phyloP scores from a whole-genome alignment of 129 eudicot species.

The Flaveria brownii region DNA sequence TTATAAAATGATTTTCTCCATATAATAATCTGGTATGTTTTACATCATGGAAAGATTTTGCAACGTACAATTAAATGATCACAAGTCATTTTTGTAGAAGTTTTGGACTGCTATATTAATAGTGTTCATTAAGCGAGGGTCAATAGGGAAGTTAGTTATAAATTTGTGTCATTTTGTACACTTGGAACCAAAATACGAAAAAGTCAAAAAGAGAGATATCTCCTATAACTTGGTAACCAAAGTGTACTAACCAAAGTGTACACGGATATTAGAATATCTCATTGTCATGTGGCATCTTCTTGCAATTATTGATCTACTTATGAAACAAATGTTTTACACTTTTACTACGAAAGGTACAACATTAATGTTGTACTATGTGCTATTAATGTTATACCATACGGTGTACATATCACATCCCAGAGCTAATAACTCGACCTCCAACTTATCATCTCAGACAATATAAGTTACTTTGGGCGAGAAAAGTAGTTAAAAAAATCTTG shows the following conservation, averaged over 20 bases:
- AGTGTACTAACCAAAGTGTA: constrained; percentile 20
- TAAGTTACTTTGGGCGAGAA: background rate
- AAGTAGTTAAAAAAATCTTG: too few relatives aligned
- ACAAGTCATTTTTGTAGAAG: background rate
- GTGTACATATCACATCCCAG: background rate
- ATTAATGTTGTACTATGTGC: background rate
- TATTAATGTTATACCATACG: background rate
- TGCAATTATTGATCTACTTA: background rate
- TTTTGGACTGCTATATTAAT: background rate
- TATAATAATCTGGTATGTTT: background rate
- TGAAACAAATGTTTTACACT: background rate
- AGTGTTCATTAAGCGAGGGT: constrained; percentile 4
- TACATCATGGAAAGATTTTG: background rate
- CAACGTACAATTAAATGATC: background rate
- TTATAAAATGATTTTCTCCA: too few relatives aligned
- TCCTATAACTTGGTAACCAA: constrained; percentile 24
- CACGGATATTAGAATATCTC: constrained; percentile 25
- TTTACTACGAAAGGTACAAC: background rate
- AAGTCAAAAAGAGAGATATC: constrained; percentile 8
- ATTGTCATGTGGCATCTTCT: background rate
- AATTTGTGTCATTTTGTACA: constrained; percentile 10
- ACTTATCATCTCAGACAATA: background rate
- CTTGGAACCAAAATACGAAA: constrained; percentile 8
- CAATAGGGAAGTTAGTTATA: constrained; percentile 14
- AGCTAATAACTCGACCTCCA: background rate